These are phyloP conservation scores for Senecio squalidus DNA, from an alignment of 140 eudicot genomes.

Conservation along the genomic window DNA sequence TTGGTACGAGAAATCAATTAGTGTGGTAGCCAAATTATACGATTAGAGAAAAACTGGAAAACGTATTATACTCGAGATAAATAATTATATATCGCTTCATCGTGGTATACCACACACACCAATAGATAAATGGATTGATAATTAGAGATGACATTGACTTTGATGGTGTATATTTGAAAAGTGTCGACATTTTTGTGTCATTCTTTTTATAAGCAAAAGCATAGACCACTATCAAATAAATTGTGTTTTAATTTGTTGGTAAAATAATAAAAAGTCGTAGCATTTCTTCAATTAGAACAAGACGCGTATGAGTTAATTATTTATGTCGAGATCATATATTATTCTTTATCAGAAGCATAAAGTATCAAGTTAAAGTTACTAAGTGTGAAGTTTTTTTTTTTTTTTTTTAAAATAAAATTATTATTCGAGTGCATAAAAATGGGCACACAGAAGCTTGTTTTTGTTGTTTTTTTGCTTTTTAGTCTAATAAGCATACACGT, in stretches of 20 bases:
- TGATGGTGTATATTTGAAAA: neutral
- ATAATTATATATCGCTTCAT: neutral
- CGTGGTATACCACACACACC: neutral
- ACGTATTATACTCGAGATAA: too few species aligned
- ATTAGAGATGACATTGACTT: neutral
- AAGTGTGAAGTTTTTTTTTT: neutral
- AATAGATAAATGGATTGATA: neutral
- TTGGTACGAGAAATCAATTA: too few species aligned
- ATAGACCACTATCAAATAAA: neutral
- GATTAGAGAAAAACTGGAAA: too few species aligned
- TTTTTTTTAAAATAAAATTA: too few species aligned
- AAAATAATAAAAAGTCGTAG: neutral
- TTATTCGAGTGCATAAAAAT: too few species aligned
- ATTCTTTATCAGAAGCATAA: neutral
- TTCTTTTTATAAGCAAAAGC: neutral
- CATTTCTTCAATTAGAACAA: too few species aligned
- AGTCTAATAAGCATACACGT: conserved; percentile 8
- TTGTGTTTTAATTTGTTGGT: too few species aligned
- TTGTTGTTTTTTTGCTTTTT: conserved; percentile 10
- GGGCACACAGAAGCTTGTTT: neutral
- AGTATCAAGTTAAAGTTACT: too few species aligned
- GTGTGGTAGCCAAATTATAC: too few species aligned
- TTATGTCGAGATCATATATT: too few species aligned
- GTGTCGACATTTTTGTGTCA: neutral
- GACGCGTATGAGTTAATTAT: too few species aligned